phyloP scores from a whole-genome alignment of 1,139 yeast species.

The Maudiozyma humilis region DNA sequence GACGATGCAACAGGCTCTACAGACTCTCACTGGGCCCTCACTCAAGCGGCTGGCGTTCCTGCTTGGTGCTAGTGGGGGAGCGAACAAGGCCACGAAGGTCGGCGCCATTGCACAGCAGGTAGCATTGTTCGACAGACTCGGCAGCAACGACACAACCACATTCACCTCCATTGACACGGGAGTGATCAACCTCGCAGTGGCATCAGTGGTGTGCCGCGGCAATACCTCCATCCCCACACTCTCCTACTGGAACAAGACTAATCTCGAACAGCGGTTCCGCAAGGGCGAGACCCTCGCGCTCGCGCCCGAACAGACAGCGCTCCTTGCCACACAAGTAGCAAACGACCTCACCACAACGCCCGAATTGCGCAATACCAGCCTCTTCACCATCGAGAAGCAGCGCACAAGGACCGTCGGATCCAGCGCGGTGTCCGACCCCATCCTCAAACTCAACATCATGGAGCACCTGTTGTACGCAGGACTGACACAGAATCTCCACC shows the following conservation, averaged over 20 bases:
- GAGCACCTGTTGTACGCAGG: conserved; percentile 43
- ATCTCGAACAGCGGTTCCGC: conserved; percentile 32
- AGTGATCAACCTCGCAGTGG: conserved; percentile 36
- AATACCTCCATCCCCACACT: conserved; percentile 29
- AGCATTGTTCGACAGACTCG: not conserved
- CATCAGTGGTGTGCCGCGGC: conserved; percentile 21
- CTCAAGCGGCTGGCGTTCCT: conserved; percentile 18
- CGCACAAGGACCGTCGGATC: conserved; percentile 44
- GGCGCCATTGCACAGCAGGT: conserved; percentile 7
- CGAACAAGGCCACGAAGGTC: conserved; percentile 15
- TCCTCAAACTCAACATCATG: conserved; percentile 44
- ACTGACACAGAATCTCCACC: conserved; percentile 15
- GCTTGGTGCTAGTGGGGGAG: conserved; percentile 19
- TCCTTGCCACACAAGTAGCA: conserved; percentile 15
- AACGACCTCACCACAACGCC: conserved; percentile 11
- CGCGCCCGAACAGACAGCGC: conserved; percentile 19
- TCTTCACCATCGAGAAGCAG: conserved; percentile 48
- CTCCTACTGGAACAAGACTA: conserved; percentile 39
- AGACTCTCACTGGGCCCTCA: not conserved
- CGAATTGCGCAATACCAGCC: conserved; percentile 27
- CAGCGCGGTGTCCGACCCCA: conserved; percentile 41
- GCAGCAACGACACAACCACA: not conserved
- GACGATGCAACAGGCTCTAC: not conserved
- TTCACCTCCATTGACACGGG: conserved; percentile 40
- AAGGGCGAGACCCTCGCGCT: conserved; percentile 10